Base-by-base conservation (phyloP, 331 rosid species). In the Cucumis variabilis region DNA sequence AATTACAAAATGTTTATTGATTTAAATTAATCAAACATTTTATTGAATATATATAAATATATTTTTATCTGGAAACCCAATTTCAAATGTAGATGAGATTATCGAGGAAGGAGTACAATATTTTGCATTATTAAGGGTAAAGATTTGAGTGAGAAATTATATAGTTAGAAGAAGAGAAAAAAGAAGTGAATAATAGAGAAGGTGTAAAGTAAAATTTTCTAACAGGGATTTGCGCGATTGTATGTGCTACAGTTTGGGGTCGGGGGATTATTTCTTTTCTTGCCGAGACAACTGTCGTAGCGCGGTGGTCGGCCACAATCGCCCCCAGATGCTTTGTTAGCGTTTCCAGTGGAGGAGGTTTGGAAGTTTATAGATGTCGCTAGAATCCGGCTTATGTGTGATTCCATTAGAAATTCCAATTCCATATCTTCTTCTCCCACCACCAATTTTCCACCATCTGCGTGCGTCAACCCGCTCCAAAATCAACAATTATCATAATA, bases 261-360 rank as follows among this genome's bases (percentile, higher is more conserved):
- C 15, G 21, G 60, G 6, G 79, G 87, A 7, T 4, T 67, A 50
- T 17, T 24, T 3, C 13, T 50, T 51, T 68, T 68, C 67, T 24
- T 7, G 66, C 67, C 78, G 19, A 69, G 67, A 14, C 87, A 85
- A 75, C 87, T 85, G 27, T 85, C 87, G 50, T 67, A 44, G 10
- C 80, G 62, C 68, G 86, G 86, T 20, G 86, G 86, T 7, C 73
- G 72, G 11, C 10, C 80, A 13, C 87, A 85, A 11, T 7, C 46
- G 33, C 37, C 78, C 13, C 14, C 27, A 1, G 80, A 46, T 24
- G 80, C 33, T 48, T 19, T 46, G 73, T 85, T 44, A 13, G 79
- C 63, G 19, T 85, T 20, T 24, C 3, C 19, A 17, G 87, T 69
- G 21, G 17, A 7, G 77, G 19, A 6, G 7, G 87, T 85, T 68